Evolutionary conservation across 2,329 filamentous ascomycete species (phyloP).

Genomic region (Fusarium sp.): DNA sequence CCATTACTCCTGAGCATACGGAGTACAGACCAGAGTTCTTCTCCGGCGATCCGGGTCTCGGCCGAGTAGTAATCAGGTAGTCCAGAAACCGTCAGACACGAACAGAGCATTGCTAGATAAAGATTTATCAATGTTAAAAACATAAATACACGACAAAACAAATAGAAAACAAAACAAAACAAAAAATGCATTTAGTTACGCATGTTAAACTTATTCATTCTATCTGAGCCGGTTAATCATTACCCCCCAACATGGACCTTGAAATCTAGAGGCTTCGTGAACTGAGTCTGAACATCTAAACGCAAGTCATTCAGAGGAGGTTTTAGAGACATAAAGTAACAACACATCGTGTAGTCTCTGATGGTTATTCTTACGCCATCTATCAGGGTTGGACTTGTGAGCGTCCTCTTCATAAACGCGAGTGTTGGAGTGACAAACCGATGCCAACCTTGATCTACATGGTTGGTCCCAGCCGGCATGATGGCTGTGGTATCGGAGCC

Average conservation of each 20-base stretch:
- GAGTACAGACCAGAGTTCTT: neutral
- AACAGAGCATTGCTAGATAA: too few relatives aligned
- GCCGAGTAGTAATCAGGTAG: neutral
- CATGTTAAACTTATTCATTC: too few relatives aligned
- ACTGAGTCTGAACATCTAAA: constrained; percentile 22
- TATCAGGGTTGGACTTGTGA: constrained; percentile 16
- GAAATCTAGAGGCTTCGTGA: constrained; percentile 24
- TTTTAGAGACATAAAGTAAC: constrained; percentile 31
- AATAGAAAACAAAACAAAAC: too few relatives aligned
- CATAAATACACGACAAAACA: too few relatives aligned
- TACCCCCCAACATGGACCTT: constrained; percentile 4
- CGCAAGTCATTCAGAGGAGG: neutral
- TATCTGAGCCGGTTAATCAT: neutral
- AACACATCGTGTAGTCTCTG: constrained; percentile 17
- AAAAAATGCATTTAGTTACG: too few relatives aligned
- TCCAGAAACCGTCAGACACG: too few relatives aligned
- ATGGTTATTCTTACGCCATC: constrained; percentile 20
- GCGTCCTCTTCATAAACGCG: constrained; percentile 24
- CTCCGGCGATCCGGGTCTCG: constrained; percentile 1
- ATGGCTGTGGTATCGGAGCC: constrained; percentile 35
- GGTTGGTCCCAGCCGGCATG: constrained; percentile 10
- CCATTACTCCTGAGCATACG: too few relatives aligned
- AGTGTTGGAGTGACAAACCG: constrained; percentile 23
- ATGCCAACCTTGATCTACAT: constrained; percentile 26
- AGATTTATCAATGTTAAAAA: too few relatives aligned